A percentile compares a stretch with the other conserved stretches of the same genome.
Conservation (phyloP, 148 eudicot genomes). For the Rhododendron williamsianum region DNA sequence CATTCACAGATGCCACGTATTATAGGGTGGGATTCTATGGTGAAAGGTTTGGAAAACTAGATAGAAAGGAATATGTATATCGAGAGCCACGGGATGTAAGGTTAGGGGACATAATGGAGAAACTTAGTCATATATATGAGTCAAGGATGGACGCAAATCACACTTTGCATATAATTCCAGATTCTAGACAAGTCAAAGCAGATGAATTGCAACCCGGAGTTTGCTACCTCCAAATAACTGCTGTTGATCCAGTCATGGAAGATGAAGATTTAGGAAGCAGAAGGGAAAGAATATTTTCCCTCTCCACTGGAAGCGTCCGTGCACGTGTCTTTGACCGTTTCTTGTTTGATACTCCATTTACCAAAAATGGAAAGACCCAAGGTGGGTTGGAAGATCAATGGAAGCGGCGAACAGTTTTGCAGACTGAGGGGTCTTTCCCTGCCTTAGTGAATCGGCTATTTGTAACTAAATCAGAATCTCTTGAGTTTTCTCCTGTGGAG, state of each 20-base stretch:
- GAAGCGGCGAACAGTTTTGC: constrained; percentile 92
- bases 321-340: constrained; percentile 97
- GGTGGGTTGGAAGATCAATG: constrained; percentile 99
- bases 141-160: constrained; percentile 85
- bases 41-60: constrained; percentile 84
- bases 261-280: constrained; percentile 98
- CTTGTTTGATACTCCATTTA: constrained; percentile 96
- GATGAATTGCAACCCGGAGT: constrained; percentile 90
- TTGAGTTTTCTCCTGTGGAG: constrained; percentile 98
- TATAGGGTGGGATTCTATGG: constrained; percentile 99
- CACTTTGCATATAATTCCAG: constrained; percentile 84
- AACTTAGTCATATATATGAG: constrained; percentile 93
- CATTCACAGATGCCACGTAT: constrained; percentile 95
- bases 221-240: constrained; percentile 95
- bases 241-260: constrained; percentile 99
- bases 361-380: constrained; percentile 98
- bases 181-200: constrained; percentile 94
- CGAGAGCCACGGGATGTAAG: constrained; percentile 97
- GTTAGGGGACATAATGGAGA: constrained; percentile 99
- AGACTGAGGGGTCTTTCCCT: constrained; percentile 97
- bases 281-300: constrained; percentile 94
- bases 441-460: constrained; percentile 90
- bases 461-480: constrained; percentile 85
- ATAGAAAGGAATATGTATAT: constrained; percentile 82
- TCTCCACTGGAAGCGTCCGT: constrained; percentile 92